Base-by-base conservation (phyloP, 768 basidiomycete species). In the Mrakia hoshinonis region DNA sequence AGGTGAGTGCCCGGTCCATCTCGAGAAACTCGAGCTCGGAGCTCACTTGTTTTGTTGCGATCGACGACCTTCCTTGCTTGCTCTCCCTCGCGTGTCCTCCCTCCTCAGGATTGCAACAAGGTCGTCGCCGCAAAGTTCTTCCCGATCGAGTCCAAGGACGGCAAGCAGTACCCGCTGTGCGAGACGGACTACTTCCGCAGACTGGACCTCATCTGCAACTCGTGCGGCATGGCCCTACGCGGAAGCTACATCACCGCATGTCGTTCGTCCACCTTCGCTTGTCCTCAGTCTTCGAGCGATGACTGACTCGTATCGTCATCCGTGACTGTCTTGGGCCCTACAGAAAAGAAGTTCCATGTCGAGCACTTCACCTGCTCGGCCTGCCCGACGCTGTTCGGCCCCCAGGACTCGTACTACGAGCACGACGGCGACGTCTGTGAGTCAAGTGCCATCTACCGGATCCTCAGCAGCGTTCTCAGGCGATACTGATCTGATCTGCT, bases 221-320 rank as follows among this genome's bases (percentile, higher is more conserved):
- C 96, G 81, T 99, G 96, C 80, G 88, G 89, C 52, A 87, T 89
- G 83, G 96, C 96, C 49, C 81, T 99, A 73, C 84, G 96, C 77
- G 95, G 93, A 67, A 96, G 92, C 81, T 99, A 99, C 77, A 98
- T 99, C 82, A 99, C 96, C 52, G 96, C 96, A 52, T 96, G 96
- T 84, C 94, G 95, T 97, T 78, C 80, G 89, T 85, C 31, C 9
- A n/a, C 4, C 46, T 20, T 4, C 20, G 10, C 68, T 48, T 29
- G 10, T 47, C 52, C 2, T 26, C 38, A 3, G 0, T 58, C 2
- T 58, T 29, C 6, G 34, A 13, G 9, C 24, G n/a, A 34, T 4
- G 31, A n/a, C 63, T 65, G 43, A 65, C 46, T 1, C 0, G 36
- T 22, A 29, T 4, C 24, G n/a, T 54, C 18, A 13, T 20, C 4